Evolutionary conservation across 495 filamentous ascomycete genomes (phyloP).

Genomic region (Penicillium crystallinum): DNA sequence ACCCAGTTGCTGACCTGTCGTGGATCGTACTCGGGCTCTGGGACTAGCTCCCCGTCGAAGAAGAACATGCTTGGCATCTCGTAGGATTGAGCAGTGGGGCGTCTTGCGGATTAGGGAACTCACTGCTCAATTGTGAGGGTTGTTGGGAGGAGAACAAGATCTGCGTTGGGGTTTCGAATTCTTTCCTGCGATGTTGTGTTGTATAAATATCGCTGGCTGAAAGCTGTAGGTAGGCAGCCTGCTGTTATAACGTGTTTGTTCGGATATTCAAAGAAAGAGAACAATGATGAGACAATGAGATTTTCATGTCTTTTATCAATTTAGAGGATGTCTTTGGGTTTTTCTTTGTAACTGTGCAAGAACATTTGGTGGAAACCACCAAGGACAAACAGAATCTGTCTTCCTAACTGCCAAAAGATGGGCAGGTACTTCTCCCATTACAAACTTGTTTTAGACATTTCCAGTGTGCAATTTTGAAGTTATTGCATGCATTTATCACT

Average conservation of each 20-base stretch:
- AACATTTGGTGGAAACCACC: neutral
- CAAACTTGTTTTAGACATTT: too few species aligned
- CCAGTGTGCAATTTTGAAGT: too few species aligned
- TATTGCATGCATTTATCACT: too few species aligned
- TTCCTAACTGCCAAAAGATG: too few species aligned
- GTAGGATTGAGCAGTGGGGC: neutral
- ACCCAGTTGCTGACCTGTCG: conserved; percentile 6
- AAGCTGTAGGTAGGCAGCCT: neutral
- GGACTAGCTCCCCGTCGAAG: conserved; percentile 1
- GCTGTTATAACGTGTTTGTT: neutral
- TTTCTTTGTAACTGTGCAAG: neutral
- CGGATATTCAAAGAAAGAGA: neutral
- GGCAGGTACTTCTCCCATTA: too few species aligned
- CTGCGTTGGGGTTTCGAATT: neutral
- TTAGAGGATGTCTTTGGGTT: neutral
- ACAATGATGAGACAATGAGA: neutral
- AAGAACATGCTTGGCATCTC: conserved; percentile 6
- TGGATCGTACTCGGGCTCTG: conserved; percentile 1
- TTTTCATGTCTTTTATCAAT: neutral
- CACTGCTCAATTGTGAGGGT: neutral
- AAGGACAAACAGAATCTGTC: neutral
- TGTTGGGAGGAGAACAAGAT: neutral
- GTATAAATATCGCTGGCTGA: neutral
- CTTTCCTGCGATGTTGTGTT: neutral
- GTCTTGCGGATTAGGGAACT: neutral